Evolutionary conservation across 495 filamentous ascomycete species (phyloP).

Genomic region (Aspergillus kassunensis): DNA sequence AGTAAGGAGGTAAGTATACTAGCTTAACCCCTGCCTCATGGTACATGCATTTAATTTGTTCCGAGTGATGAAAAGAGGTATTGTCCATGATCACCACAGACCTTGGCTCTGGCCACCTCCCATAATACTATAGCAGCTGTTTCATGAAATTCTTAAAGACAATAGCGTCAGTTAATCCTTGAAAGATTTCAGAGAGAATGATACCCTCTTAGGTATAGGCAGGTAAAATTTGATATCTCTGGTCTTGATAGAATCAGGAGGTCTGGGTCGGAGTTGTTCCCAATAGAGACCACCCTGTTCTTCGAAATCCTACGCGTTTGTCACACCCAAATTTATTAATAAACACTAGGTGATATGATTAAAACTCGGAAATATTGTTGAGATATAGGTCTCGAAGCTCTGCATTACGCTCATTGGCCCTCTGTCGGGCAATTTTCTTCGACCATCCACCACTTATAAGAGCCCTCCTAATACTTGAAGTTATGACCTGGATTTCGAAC

Average conservation of each 20-base stretch:
- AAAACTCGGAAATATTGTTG: not conserved
- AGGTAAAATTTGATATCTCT: constrained; percentile 36
- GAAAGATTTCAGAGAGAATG: constrained; percentile 30
- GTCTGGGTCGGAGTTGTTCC: not conserved
- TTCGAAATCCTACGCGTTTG: constrained; percentile 1
- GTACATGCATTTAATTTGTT: constrained; percentile 31
- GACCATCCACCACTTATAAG: not conserved
- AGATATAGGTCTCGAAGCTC: not conserved
- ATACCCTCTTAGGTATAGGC: constrained; percentile 40
- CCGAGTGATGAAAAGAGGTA: constrained; percentile 35
- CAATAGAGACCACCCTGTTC: constrained; percentile 2
- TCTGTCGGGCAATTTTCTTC: not conserved
- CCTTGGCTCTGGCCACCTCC: constrained; percentile 34
- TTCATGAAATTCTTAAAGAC: constrained; percentile 40
- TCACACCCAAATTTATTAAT: constrained; percentile 9
- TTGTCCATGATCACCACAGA: constrained; percentile 46
- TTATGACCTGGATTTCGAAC: not conserved
- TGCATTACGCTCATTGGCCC: not conserved
- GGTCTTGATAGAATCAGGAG: constrained; percentile 12
- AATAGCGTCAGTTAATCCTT: constrained; percentile 36
- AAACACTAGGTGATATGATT: not conserved
- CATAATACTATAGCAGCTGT: constrained; percentile 34
- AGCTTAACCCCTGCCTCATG: constrained; percentile 32
- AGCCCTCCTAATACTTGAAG: not conserved
- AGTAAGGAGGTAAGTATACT: constrained; percentile 26